These are phyloP conservation scores for Eurotiales sp. DNA, from an alignment of 2,329 filamentous ascomycete genomes.

Conservation along the genomic window DNA sequence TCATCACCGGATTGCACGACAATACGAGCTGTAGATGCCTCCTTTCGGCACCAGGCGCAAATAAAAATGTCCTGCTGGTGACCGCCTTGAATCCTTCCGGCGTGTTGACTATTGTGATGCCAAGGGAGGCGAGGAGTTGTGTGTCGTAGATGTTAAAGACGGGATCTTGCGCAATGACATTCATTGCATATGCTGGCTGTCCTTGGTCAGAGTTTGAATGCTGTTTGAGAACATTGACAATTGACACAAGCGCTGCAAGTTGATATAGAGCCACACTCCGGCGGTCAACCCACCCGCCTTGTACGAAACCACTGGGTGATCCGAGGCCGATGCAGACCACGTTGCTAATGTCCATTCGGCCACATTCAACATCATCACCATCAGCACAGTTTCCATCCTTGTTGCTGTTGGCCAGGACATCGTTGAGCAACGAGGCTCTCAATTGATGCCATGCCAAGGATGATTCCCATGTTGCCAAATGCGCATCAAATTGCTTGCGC, in stretches of 20 bases:
- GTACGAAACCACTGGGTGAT: conserved; percentile 39
- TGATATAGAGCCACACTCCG: conserved; percentile 39
- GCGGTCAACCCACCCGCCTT: conserved; percentile 41
- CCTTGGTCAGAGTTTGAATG: neutral
- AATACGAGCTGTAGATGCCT: conserved; percentile 52
- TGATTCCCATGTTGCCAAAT: conserved; percentile 17
- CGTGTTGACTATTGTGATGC: conserved; percentile 38
- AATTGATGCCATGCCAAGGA: conserved; percentile 22
- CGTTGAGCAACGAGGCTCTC: conserved; percentile 21
- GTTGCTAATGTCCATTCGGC: conserved; percentile 19
- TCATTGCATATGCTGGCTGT: too few species aligned
- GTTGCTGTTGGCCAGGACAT: neutral
- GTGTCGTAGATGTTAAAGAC: conserved; percentile 47
- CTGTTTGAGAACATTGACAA: conserved; percentile 20
- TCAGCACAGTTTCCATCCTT: neutral
- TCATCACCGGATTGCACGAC: conserved; percentile 47
- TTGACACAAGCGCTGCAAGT: conserved; percentile 33
- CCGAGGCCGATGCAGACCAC: conserved; percentile 40
- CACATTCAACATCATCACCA: neutral
- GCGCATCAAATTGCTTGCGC: conserved; percentile 26
- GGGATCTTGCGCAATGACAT: conserved; percentile 49
- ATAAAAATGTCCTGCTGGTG: conserved; percentile 51
- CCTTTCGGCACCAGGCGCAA: conserved; percentile 57
- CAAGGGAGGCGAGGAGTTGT: conserved; percentile 32
- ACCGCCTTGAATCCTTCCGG: conserved; percentile 54